Evolutionary conservation across 1,284 basidiomycete genomes (phyloP).

Genomic region (Ganoderma leucocontextum): DNA sequence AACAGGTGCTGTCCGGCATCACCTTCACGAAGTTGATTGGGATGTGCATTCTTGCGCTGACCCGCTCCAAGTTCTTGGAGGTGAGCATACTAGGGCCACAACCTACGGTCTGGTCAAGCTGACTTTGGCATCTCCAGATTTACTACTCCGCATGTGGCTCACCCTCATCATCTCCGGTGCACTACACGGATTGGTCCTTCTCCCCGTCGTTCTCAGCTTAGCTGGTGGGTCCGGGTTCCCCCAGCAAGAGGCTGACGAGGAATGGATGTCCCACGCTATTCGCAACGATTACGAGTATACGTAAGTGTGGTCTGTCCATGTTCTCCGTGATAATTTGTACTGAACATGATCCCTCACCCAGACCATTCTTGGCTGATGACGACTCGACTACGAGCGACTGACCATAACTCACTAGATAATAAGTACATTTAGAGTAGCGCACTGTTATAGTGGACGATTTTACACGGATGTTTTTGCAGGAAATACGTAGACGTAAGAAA

Average conservation of each 20-base stretch:
- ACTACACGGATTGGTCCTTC: slow-evolving; percentile 86
- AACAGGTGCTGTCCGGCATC: slow-evolving; percentile 92
- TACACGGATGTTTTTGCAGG: slow-evolving; percentile 28
- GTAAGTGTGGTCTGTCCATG: slow-evolving; percentile 51
- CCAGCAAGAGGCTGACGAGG: slow-evolving; percentile 91
- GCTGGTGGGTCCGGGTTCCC: slow-evolving; percentile 90
- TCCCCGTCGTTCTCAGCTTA: slow-evolving; percentile 88
- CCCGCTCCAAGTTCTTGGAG: slow-evolving; percentile 88
- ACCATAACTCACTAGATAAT: slow-evolving; percentile 31
- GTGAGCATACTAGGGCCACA: slow-evolving; percentile 49
- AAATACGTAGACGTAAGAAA: slow-evolving; percentile 26
- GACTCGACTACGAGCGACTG: slow-evolving; percentile 44
- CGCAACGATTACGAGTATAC: slow-evolving; percentile 84
- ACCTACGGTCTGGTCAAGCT: slow-evolving; percentile 12
- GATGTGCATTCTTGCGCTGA: slow-evolving; percentile 92
- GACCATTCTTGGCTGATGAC: slow-evolving; percentile 46
- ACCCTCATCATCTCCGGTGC: slow-evolving; percentile 92
- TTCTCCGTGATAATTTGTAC: neutral
- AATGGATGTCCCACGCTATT: slow-evolving; percentile 91
- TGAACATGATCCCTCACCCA: slow-evolving; percentile 11
- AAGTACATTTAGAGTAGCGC: slow-evolving; percentile 36
- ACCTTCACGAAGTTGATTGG: slow-evolving; percentile 98
- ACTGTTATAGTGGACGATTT: slow-evolving; percentile 31
- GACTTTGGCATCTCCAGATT: slow-evolving; percentile 56
- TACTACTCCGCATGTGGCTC: slow-evolving; percentile 98